phyloP scores from a whole-genome alignment of 2,329 filamentous ascomycete species.

The Claviceps quebecensis region DNA sequence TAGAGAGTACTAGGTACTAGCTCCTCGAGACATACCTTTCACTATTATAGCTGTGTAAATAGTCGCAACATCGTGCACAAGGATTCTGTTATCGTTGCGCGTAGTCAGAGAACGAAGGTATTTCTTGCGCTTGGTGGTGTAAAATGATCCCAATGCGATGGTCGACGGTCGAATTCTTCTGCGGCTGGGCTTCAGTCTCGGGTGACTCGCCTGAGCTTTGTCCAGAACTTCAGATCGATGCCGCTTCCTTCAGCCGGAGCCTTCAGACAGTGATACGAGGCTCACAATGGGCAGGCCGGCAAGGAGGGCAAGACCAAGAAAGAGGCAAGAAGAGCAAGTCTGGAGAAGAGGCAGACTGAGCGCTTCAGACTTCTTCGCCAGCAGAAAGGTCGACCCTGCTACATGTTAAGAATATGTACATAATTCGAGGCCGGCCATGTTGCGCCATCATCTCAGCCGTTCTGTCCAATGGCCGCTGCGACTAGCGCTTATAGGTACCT shows the following conservation, averaged over 20 bases:
- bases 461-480: conserved; percentile 91
- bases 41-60: no score
- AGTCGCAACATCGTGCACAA: no score
- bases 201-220: conserved; percentile 28
- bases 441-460: conserved; percentile 86
- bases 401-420: conserved; percentile 99
- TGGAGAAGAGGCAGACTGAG: conserved; percentile 89
- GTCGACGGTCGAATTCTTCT: no score
- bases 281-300: conserved; percentile 50
- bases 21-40: no score
- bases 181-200: no score
- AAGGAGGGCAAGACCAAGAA: conserved; percentile 95
- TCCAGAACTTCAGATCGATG: conserved; percentile 68
- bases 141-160: conserved; percentile 71
- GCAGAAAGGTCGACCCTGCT: conserved; percentile 87
- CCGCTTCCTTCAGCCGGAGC: conserved; percentile 75
- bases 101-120: no score
- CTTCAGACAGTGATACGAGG: conserved; percentile 77
- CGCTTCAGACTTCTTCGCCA: conserved; percentile 64
- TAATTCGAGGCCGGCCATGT: conserved; percentile 98
- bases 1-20: no score
- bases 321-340: conserved; percentile 87
- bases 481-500: no score
- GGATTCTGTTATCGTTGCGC: no score
- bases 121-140: conserved; percentile 21